Percentiles rank a stretch among this genome's conserved stretches.
Conservation (phyloP, 192 early-diverging fungal species). For the Globomyces pollinis-pini region DNA sequence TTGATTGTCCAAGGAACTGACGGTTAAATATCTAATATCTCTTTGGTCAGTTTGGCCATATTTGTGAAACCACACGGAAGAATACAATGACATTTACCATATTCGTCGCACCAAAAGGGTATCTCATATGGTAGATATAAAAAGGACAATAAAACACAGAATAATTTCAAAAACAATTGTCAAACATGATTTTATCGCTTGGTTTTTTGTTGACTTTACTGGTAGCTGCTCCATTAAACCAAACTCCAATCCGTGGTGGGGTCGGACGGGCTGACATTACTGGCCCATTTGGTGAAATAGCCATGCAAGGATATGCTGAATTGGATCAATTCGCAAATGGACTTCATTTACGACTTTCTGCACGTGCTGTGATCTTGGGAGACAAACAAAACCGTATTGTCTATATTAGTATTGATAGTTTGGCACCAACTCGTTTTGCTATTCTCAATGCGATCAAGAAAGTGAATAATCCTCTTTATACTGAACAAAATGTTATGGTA, state of each 20-base stretch:
- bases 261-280: conserved; percentile 29
- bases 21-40: too few species aligned
- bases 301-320: conserved; percentile 37
- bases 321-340: conserved; percentile 30
- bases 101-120: too few species aligned
- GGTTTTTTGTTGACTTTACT: too few species aligned
- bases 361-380: conserved; percentile 14
- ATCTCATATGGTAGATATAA: too few species aligned
- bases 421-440: conserved; percentile 11
- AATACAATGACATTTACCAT: too few species aligned
- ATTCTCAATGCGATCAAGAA: conserved; percentile 11
- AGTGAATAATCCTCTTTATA: conserved; percentile 24
- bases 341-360: conserved; percentile 25
- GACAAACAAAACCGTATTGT: conserved; percentile 11
- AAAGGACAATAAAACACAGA: too few species aligned
- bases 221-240: too few species aligned
- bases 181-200: too few species aligned
- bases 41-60: too few species aligned
- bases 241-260: conserved; percentile 12
- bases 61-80: too few species aligned
- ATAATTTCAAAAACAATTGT: too few species aligned
- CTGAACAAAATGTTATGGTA: conserved; percentile 36
- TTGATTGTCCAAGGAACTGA: too few species aligned
- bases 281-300: conserved; percentile 37
- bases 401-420: conserved; percentile 29